Base-by-base conservation (phyloP, 2,329 filamentous ascomycete genomes). In the Phialemonium atrogriseum region DNA sequence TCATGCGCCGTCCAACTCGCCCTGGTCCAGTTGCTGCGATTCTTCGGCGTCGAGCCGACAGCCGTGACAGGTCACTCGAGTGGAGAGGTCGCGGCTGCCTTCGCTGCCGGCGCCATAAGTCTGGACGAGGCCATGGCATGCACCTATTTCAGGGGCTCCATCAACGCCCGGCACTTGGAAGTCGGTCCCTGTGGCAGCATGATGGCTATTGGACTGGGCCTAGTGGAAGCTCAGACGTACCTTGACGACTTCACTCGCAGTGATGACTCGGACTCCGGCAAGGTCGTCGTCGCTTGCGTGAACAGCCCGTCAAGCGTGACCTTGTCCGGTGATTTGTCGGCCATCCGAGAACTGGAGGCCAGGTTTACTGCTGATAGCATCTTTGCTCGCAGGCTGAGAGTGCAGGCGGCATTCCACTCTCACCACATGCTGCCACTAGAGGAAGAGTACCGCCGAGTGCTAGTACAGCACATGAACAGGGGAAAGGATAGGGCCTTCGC, bases 11-110 rank as follows among this genome's bases (percentile, higher is more conserved):
- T 60, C 3, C 56, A 64, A 30, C 46, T 67, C 10, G 57, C 43
- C 1, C 38, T 70, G 1, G 47, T 63, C 0, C 51, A 64, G 11
- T 39, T 59, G 0, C 47, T 68, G 4, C 21, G 26, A 0, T 36
- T 38, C 3, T 45, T 47, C 24, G 47, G 52, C 0, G 38, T 66
- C n/a, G 37, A 60, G n/a, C n/a, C n/a, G n/a, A n/a, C n/a, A n/a
- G n/a, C n/a, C n/a, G n/a, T n/a, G n/a, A n/a, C n/a, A n/a, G n/a
- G n/a, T n/a, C n/a, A n/a, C n/a, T n/a, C n/a, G n/a, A n/a, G n/a
- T n/a, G n/a, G n/a, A n/a, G n/a, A n/a, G n/a, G n/a, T 65, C 20
- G 60, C 54, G 1, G 62, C 60, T 2, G 60, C 61, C 0, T 64
- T 64, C 27, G 57, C 58, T 1, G 47, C 53, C 0, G 55, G 59